Percentiles rank a stretch among this genome's conserved stretches.
Evolutionary conservation across 164 flowering plant genomes (phyloP).

Genomic region (Kingdonia uniflora): DNA sequence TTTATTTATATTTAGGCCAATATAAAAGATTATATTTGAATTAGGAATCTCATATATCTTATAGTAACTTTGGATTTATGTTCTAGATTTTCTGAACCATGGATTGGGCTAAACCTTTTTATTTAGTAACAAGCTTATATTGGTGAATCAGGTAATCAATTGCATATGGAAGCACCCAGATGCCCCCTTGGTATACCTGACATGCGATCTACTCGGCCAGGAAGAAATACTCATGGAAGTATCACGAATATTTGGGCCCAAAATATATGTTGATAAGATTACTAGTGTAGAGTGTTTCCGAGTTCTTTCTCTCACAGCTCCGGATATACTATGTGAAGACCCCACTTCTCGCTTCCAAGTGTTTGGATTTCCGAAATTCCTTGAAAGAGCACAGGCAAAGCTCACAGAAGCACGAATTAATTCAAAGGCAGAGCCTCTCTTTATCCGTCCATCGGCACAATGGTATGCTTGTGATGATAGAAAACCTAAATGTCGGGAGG

Average conservation of each 20-base stretch:
- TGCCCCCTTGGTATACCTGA: slow-evolving; percentile 56
- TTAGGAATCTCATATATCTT: no score
- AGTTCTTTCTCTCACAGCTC: slow-evolving; percentile 37
- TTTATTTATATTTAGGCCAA: no score
- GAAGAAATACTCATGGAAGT: slow-evolving; percentile 64
- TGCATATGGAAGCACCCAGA: slow-evolving; percentile 96
- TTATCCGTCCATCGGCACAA: slow-evolving; percentile 80
- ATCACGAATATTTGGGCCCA: slow-evolving; percentile 68
- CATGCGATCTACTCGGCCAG: slow-evolving; percentile 81
- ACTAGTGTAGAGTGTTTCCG: slow-evolving; percentile 38
- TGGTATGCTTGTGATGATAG: slow-evolving; percentile 65
- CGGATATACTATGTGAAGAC: slow-evolving; percentile 56
- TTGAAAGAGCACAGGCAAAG: slow-evolving; percentile 54
- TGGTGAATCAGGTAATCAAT: slow-evolving; percentile 51
- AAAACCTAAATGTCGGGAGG: slow-evolving; percentile 32
- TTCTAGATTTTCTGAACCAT: no score
- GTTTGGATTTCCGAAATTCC: slow-evolving; percentile 54
- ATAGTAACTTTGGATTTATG: no score
- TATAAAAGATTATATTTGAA: no score
- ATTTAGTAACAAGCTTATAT: background rate
- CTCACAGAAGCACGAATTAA: slow-evolving; percentile 41
- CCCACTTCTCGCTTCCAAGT: slow-evolving; percentile 61
- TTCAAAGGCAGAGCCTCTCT: slow-evolving; percentile 58
- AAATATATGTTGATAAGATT: slow-evolving; percentile 54
- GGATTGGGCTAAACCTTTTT: background rate